Conservation (phyloP, 2,329 filamentous ascomycete species). For the Cercospora janseana region DNA sequence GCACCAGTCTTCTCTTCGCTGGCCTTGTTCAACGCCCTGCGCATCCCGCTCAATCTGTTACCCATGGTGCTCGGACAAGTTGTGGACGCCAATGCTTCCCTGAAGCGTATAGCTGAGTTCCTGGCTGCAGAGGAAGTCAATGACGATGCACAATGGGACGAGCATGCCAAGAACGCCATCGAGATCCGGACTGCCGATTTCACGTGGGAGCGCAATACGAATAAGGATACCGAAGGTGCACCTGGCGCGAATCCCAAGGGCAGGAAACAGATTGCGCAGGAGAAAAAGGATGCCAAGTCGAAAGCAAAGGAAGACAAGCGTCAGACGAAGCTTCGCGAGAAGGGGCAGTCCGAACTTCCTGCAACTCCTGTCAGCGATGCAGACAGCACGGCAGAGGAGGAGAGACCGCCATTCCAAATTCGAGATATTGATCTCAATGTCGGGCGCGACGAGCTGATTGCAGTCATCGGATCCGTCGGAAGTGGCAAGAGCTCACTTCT, state of each 20-base stretch:
- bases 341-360: conserved; percentile 25
- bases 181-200: conserved; percentile 72
- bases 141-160: conserved; percentile 64
- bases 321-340: conserved; percentile 37
- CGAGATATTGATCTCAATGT: conserved; percentile 66
- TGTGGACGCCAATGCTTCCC: conserved; percentile 82
- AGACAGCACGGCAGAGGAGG: conserved; percentile 51
- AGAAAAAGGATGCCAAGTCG: conserved; percentile 45
- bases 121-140: conserved; percentile 79
- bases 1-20: conserved; percentile 88
- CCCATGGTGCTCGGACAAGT: conserved; percentile 85
- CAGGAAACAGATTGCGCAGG: conserved; percentile 41
- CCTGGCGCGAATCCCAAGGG: conserved; percentile 34
- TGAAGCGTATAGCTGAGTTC: conserved; percentile 85
- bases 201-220: conserved; percentile 75
- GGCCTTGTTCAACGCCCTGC: conserved; percentile 86
- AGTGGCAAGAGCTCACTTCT: conserved; percentile 89
- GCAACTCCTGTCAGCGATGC: conserved; percentile 25
- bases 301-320: conserved; percentile 44
- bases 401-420: conserved; percentile 69
- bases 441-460: conserved; percentile 73
- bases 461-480: conserved; percentile 84
- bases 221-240: conserved; percentile 41
- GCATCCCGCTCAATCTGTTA: conserved; percentile 84
- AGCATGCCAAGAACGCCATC: conserved; percentile 57